Base-by-base conservation (phyloP, 2,329 filamentous ascomycete species). In the Eutypa lata region DNA sequence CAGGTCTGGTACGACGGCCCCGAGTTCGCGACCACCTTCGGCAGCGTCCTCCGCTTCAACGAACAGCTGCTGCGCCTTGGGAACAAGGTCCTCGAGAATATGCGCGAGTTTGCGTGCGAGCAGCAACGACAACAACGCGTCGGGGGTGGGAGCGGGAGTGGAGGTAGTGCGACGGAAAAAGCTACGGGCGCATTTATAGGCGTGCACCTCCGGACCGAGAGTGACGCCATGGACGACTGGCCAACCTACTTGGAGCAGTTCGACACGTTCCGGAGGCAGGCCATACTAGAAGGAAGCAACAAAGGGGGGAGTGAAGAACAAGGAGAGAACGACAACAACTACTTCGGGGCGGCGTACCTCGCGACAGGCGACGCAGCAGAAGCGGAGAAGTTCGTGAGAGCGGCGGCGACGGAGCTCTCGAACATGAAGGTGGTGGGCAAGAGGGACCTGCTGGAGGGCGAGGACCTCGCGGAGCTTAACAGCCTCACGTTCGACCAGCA, bases 161-260 rank as follows among this genome's bases (percentile, higher is more conserved):
- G n/a, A n/a, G n/a, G n/a, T n/a, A n/a, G n/a, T n/a, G n/a, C n/a
- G n/a, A n/a, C n/a, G n/a, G n/a, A n/a, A n/a, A n/a, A n/a, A n/a
- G n/a, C n/a, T n/a, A 61, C 7, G 61, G 63, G 13, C 53, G 55
- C 26, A 5, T 76, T 70, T 55, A 61, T 71, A 2, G 76, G 76
- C 3, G 66, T 77, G 10, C 77, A 80, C 55, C 63, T 80, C 4
- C 68, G 76, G n/a, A 76, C 76, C 5, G 76, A 79, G 58, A 71
- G 64, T 51, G 76, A 79, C 52, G 74, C 75, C 1, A 57, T 78
- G 21, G 65, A 65, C n/a, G 68, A 71, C 53, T 79, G 76, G 76
- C 76, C 76, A 3, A 65, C 69, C 4, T 78, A 70, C 54, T 65
- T 73, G 2, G 66, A 66, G 18, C 76, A 79, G 60, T 70, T 62